Evolutionary conservation across 2,329 filamentous ascomycete species (phyloP).

Genomic region (Ophiocordyceps sinensis): DNA sequence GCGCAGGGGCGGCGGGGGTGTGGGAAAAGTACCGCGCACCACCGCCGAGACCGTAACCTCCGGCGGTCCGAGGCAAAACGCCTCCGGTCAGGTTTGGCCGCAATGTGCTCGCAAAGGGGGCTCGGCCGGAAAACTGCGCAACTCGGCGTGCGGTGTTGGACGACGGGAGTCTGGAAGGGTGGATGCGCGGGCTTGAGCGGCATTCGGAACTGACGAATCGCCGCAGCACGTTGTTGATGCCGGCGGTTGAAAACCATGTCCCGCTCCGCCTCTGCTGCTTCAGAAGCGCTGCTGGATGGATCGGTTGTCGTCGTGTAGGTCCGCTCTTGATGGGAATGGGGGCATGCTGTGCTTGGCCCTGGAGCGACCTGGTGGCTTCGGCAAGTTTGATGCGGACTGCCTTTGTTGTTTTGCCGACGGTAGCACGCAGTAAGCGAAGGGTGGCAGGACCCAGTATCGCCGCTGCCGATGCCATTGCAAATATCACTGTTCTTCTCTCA

Average conservation of each 20-base stretch:
- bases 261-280: slow-evolving; percentile 29
- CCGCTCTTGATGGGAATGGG: slow-evolving; percentile 24
- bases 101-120: slow-evolving; percentile 78
- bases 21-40: slow-evolving; percentile 84
- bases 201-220: slow-evolving; percentile 33
- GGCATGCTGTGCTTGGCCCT: slow-evolving; percentile 29
- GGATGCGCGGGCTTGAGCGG: slow-evolving; percentile 20
- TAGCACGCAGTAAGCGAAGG: slow-evolving; percentile 38
- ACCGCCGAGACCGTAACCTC: slow-evolving; percentile 68
- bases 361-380: slow-evolving; percentile 27
- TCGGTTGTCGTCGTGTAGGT: slow-evolving; percentile 29
- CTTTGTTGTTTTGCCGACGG: slow-evolving; percentile 35
- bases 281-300: slow-evolving; percentile 37
- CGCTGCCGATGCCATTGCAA: slow-evolving; percentile 38
- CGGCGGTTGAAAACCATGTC: slow-evolving; percentile 33
- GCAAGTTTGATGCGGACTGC: slow-evolving; percentile 35
- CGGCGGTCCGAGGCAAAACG: slow-evolving; percentile 67
- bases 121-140: slow-evolving; percentile 52
- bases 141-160: slow-evolving; percentile 36
- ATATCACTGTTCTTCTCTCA: not conserved
- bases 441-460: slow-evolving; percentile 42
- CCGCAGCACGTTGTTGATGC: slow-evolving; percentile 29
- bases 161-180: slow-evolving; percentile 33
- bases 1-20: slow-evolving; percentile 67
- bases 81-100: slow-evolving; percentile 88